Evolutionary conservation across 225 moss, liverwort and hornwort species (phyloP), one percentile per base, ranked within the genome.

Genomic region (Pleurozium schreberi): DNA sequence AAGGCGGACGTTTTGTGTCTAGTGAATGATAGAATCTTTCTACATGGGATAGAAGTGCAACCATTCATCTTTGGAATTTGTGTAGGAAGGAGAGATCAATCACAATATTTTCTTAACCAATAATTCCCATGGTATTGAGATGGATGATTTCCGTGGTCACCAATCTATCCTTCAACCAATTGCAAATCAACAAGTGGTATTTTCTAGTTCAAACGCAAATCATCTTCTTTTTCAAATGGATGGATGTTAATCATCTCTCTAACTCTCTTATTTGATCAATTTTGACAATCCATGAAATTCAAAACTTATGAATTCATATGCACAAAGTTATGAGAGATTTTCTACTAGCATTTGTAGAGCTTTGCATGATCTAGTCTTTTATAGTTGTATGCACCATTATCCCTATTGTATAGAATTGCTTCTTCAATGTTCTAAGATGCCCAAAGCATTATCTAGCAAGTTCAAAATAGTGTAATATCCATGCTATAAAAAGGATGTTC

Each of bases 301-400:
- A 55, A 28, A 45, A 18, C 0, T 2, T 30, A 6, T 18, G 4
- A 30, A 45, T 0, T 30, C 0, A 73, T 30, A 3, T 30, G 2
- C 0, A 30, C 6, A 45, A 73, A 10, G 30, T 45, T 30, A 45
- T 28, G 43, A 27, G 27, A 27, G 27, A 14, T 27, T 43, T 71
- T 71, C 9, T 1, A 70, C 9, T 70, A 26, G 25, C 2, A 27
- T 17, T 73, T 28, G 2, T 1, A 6, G 1, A 43, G 43, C 17
- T 28, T 43, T 27, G 6, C 10, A 45, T 30, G 45, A 45, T 47
- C 1, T 0, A 73, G 2, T 71, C 11, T 45, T 45, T 3, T 3
- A 30, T 18, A 45, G 28, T 45, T 45, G 45, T 10, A 0, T 45
- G 5, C 1, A 28, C 2, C 43, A 18, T 73, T 73, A 45, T 47